phyloP scores from a whole-genome alignment of 768 basidiomycete species.

The Pilatotrama ljubarskyi region DNA sequence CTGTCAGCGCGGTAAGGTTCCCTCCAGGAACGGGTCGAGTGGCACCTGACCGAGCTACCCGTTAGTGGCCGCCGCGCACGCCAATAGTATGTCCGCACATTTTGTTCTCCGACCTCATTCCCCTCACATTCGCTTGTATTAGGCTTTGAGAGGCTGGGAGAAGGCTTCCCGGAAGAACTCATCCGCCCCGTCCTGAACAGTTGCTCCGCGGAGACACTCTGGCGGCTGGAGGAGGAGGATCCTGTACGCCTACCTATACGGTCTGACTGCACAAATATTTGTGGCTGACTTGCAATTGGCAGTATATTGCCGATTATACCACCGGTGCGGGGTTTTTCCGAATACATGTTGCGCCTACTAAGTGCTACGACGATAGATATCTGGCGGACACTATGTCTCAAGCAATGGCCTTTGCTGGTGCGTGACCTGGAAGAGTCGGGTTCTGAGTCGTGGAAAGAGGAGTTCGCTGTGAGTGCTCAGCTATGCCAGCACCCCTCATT shows the following conservation, averaged over 20 bases:
- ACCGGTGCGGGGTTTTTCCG: slow-evolving; percentile 41
- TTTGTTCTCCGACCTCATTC: not conserved
- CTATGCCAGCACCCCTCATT: too few relatives aligned
- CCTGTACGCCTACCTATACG: slow-evolving; percentile 50
- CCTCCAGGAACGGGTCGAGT: slow-evolving; percentile 9
- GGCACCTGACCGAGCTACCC: slow-evolving; percentile 18
- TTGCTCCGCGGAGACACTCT: slow-evolving; percentile 70
- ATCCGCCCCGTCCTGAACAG: slow-evolving; percentile 73
- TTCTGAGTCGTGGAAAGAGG: slow-evolving; percentile 64
- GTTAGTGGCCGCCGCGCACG: slow-evolving; percentile 58
- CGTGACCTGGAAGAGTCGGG: slow-evolving; percentile 45
- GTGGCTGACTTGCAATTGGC: not conserved
- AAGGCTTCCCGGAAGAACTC: slow-evolving; percentile 60
- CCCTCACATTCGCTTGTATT: slow-evolving; percentile 2
- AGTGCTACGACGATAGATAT: slow-evolving; percentile 46
- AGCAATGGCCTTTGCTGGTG: slow-evolving; percentile 54
- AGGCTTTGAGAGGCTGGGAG: slow-evolving; percentile 69
- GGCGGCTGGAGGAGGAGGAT: slow-evolving; percentile 56
- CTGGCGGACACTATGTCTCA: slow-evolving; percentile 65
- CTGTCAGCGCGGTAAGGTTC: slow-evolving; percentile 68
- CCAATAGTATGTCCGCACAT: slow-evolving; percentile 52
- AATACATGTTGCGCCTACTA: not conserved
- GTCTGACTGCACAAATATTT: not conserved
- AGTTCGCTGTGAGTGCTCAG: slow-evolving; percentile 57
- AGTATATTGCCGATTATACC: slow-evolving; percentile 49